phyloP scores from a whole-genome alignment of 306 rosid species.

The Malus sieversii region DNA sequence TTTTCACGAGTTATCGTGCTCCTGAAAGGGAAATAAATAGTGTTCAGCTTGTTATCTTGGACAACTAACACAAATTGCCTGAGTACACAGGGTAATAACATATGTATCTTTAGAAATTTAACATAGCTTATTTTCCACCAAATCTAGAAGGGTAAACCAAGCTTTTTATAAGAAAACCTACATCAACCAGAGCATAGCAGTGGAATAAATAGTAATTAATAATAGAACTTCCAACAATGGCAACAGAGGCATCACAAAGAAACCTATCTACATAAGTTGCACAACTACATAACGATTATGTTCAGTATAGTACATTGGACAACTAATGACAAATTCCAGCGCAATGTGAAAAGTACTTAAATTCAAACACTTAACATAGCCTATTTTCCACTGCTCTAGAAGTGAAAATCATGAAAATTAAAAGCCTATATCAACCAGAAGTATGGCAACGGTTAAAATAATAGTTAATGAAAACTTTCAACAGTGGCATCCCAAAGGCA shows the following conservation, averaged over 20 bases:
- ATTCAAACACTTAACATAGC: background rate
- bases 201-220: background rate
- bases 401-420: background rate
- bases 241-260: background rate
- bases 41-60: background rate
- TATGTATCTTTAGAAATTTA: background rate
- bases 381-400: background rate
- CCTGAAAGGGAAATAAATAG: conserved; percentile 35
- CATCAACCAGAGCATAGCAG: background rate
- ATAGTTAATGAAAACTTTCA: background rate
- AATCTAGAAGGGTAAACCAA: background rate
- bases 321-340: background rate
- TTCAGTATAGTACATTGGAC: background rate
- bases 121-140: background rate
- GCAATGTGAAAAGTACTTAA: background rate
- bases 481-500: background rate
- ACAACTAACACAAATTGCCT: background rate
- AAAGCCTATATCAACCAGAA: background rate
- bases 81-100: background rate
- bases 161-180: background rate
- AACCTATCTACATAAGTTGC: background rate
- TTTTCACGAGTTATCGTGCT: conserved; percentile 88
- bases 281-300: background rate
- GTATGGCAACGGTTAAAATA: background rate
- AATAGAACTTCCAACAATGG: background rate